Base-by-base conservation (phyloP, 2,329 filamentous ascomycete genomes). In the Trichoderma guizhouense region DNA sequence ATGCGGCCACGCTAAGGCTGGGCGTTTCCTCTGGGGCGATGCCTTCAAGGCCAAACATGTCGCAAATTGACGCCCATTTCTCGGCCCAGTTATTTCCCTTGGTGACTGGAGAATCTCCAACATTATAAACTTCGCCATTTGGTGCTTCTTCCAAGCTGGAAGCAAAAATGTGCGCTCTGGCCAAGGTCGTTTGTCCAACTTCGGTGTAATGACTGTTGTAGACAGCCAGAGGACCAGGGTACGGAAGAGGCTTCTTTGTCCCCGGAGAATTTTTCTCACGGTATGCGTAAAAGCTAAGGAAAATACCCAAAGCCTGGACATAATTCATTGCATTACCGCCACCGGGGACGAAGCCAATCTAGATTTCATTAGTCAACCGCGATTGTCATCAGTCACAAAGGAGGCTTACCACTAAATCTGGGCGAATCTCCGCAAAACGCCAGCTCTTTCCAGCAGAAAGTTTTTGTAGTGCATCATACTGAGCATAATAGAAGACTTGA, bases 401-500 rank as follows among this genome's bases (percentile, higher is more conserved):
- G 12, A 4, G 14, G 7, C 32, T 58, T 32, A 71, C 69, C 47
- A 71, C 69, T 36, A 71, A n/a, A 32, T 71, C 69, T 24, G 69
- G 69, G 15, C 69, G 69, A 39, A 71, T 71, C 57, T 71, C 69
- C 12, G 47, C 69, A 43, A 71, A 71, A 15, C 69, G 60, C 69
- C 69, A 71, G 7, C 21, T 47, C 69, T 71, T 71, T 7, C 61
- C 69, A 18, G 60, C 60, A 47, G 69, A 71, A 9, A 71, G 18
- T 9, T 18, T 64, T 12, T 64, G 14, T 2, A 71, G 51, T 9
- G 53, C 26, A 34, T 71, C 69, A 34, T 71, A 43, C 24, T 71
- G 69, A 15, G 69, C 47, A 28, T 64, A 71, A 24, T 71, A 71
- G 60, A 71, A 71, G 28, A 71, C 60, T 65, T 71, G 69, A n/a